Evolutionary conservation across 2,329 filamentous ascomycete species (phyloP).

Genomic region (Colletotrichum shisoi): DNA sequence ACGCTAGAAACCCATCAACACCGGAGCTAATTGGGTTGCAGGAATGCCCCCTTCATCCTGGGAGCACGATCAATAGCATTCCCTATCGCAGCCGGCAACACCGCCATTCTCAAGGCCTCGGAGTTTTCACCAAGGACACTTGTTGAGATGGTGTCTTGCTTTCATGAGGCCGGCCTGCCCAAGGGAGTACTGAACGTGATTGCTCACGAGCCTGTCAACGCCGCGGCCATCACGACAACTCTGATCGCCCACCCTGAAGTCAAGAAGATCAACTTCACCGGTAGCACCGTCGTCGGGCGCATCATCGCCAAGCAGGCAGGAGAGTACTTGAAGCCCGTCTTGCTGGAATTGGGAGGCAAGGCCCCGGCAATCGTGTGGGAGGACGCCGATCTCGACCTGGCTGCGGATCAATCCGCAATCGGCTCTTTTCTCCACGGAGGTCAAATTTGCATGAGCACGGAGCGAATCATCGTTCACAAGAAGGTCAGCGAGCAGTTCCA

Average conservation of each 20-base stretch:
- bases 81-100: constrained; percentile 81
- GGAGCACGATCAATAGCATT: constrained; percentile 63
- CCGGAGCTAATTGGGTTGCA: constrained; percentile 42
- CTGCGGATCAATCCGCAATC: constrained; percentile 71
- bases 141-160: constrained; percentile 67
- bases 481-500: constrained; percentile 58
- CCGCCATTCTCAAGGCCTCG: constrained; percentile 74
- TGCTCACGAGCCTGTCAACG: constrained; percentile 70
- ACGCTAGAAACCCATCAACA: not conserved
- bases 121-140: constrained; percentile 72
- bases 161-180: constrained; percentile 79
- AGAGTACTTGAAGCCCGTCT: constrained; percentile 77
- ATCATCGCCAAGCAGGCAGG: constrained; percentile 76
- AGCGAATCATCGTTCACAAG: constrained; percentile 71
- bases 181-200: constrained; percentile 77
- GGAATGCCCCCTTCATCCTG: constrained; percentile 67
- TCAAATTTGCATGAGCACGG: constrained; percentile 87
- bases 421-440: constrained; percentile 78
- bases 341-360: constrained; percentile 86
- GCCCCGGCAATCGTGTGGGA: constrained; percentile 79
- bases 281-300: constrained; percentile 75
- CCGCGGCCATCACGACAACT: constrained; percentile 69
- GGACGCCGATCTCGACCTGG: constrained; percentile 78
- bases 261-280: constrained; percentile 88
- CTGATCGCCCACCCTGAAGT: constrained; percentile 73